These are phyloP conservation scores for Raphidocelis subcapitata DNA, from an alignment of 139 green algal species.

Conservation along the genomic window DNA sequence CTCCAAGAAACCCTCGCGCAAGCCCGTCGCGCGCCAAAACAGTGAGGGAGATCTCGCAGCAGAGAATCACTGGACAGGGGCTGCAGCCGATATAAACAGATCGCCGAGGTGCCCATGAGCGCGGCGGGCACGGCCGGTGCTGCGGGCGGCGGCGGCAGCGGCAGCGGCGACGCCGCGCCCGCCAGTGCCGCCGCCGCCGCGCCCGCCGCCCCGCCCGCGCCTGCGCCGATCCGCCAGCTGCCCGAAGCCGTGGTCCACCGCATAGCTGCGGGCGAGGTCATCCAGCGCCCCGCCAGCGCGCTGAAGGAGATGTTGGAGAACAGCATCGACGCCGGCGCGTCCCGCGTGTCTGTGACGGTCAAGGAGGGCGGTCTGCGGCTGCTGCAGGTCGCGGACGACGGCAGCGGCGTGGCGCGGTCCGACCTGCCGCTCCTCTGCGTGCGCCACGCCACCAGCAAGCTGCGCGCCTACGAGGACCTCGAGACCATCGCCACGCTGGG, in stretches of 20 bases:
- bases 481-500: slow-evolving; percentile 85
- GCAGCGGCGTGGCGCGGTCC: slow-evolving; percentile 55
- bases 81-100: no score
- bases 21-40: no score
- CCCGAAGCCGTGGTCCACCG: slow-evolving; percentile 85
- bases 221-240: slow-evolving; percentile 54
- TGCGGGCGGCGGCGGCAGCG: no score
- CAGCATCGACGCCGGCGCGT: slow-evolving; percentile 87
- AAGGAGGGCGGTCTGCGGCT: slow-evolving; percentile 94
- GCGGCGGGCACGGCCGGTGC: no score
- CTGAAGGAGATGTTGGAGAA: slow-evolving; percentile 99
- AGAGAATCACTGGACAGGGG: no score
- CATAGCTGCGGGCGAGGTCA: slow-evolving; percentile 95
- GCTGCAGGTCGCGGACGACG: slow-evolving; percentile 94
- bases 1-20: no score
- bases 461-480: slow-evolving; percentile 88
- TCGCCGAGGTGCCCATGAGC: no score
- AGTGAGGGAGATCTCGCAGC: no score
- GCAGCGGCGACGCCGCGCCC: no score
- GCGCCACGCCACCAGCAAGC: slow-evolving; percentile 95
- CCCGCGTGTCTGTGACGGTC: slow-evolving; percentile 71
- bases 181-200: not conserved
- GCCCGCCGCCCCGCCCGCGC: not conserved
- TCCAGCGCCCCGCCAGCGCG: slow-evolving; percentile 83
- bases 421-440: slow-evolving; percentile 83